phyloP scores from a whole-genome alignment of 1,284 basidiomycete genomes.

The Somion occarium region DNA sequence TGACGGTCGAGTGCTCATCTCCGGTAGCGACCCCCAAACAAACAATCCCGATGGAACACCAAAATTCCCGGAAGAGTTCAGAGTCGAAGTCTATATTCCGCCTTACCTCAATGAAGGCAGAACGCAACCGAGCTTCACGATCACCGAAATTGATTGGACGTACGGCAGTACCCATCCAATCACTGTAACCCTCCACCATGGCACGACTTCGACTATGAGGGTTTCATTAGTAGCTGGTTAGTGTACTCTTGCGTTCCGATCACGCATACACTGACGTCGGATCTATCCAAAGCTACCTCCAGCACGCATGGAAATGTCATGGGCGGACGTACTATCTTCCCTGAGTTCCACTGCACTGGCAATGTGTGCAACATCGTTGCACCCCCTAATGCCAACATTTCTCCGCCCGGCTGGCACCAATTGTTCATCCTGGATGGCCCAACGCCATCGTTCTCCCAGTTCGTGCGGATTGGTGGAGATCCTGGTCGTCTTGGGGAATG shows the following conservation, averaged over 20 bases:
- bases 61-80: constrained; percentile 61
- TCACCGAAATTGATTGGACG: constrained; percentile 55
- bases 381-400: constrained; percentile 61
- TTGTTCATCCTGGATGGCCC: constrained; percentile 70
- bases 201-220: constrained; percentile 48
- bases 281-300: constrained; percentile 48
- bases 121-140: constrained; percentile 52
- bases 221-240: constrained; percentile 61
- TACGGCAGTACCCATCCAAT: constrained; percentile 50
- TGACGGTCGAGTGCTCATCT: constrained; percentile 67
- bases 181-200: constrained; percentile 51
- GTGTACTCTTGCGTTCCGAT: constrained; percentile 14
- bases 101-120: constrained; percentile 64
- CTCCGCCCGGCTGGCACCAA: constrained; percentile 74
- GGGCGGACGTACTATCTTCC: constrained; percentile 68
- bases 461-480: constrained; percentile 74
- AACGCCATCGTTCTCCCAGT: constrained; percentile 65
- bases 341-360: constrained; percentile 56
- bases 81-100: constrained; percentile 72
- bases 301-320: constrained; percentile 76
- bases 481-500: constrained; percentile 62
- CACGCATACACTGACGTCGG: constrained; percentile 4
- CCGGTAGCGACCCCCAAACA: constrained; percentile 69
- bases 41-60: constrained; percentile 30
- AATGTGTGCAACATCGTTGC: constrained; percentile 62